Conservation (phyloP, 2,329 filamentous ascomycete genomes). For the Fusarium keratoplasticum region DNA sequence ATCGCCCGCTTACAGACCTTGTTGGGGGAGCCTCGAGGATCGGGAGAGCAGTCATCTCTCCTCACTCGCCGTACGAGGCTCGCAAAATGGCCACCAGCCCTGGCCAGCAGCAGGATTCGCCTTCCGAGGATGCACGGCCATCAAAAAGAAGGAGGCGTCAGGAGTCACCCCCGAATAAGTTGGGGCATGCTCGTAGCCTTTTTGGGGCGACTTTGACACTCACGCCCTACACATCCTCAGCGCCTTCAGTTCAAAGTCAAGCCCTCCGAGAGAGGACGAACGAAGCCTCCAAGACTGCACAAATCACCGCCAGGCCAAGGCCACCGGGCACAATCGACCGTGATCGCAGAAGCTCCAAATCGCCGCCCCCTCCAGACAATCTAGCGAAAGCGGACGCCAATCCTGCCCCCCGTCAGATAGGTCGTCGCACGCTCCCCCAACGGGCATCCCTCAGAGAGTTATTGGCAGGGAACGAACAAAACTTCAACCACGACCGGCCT, state of each 20-base stretch:
- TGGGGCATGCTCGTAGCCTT: conserved; percentile 48
- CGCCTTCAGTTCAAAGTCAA: conserved; percentile 26
- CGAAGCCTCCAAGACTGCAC: conserved; percentile 5
- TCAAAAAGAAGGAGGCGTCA: conserved; percentile 46
- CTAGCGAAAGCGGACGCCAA: not conserved
- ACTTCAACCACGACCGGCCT: not conserved
- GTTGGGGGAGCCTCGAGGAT: conserved; percentile 47
- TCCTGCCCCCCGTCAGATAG: not conserved
- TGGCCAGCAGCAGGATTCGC: conserved; percentile 26
- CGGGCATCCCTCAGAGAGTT: conserved; percentile 28
- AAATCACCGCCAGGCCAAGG: not conserved
- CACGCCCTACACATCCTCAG: conserved; percentile 36
- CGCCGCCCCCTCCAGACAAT: conserved; percentile 29
- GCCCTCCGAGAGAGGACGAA: conserved; percentile 37
- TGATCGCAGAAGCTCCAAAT: conserved; percentile 17
- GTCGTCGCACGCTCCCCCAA: conserved; percentile 23
- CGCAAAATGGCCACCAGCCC: conserved; percentile 38
- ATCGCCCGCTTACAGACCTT: conserved; percentile 57
- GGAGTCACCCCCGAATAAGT: conserved; percentile 49
- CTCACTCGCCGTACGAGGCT: conserved; percentile 50
- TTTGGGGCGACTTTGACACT: conserved; percentile 51
- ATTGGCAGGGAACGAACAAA: conserved; percentile 27
- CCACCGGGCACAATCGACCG: not conserved
- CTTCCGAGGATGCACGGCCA: conserved; percentile 32
- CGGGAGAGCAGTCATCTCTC: conserved; percentile 49